Evolutionary conservation across 306 rosid species (phyloP), one percentile per base, ranked within the genome.

Genomic region (Albizia julibrissin): DNA sequence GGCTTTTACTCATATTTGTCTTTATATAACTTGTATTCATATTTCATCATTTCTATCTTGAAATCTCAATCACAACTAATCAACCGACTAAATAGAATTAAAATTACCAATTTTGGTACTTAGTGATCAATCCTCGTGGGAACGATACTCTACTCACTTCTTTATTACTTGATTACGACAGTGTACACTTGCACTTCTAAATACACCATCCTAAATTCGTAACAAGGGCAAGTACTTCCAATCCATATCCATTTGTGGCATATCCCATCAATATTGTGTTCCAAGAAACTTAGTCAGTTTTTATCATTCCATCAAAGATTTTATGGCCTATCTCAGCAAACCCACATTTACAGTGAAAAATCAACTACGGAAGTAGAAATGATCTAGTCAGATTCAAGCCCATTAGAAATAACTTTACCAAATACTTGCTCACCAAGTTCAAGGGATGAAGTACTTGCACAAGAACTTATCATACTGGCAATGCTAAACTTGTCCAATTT

Each of bases 211-310:
- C n/a, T n/a, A n/a, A n/a, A n/a, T n/a, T n/a, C n/a, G n/a, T n/a
- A n/a, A n/a, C n/a, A n/a, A n/a, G n/a, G 74, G 44, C 77, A 54
- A 91, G 71, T 40, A 93, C 94, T 86, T 91, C 93, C 46, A 54
- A 76, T 87, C 98, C 98, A 72, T 79, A 74, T 78, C 98, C 98
- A 87, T 91, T 93, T 84, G 94, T 85, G 9, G 97, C 98, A 84
- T 90, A 93, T 62, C 98, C 98, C 85, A 83, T 91, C 84, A 93
- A 71, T 91, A 93, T 89, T 31, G 97, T 79, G 65, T 93, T 93
- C 98, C 98, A 93, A 52, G 94, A 84, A 42, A 91, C 91, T 85
- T 87, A 92, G 70, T 91, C 91, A 27, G 73, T 81, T 91, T 89
- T 88, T 3, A 75, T n/a, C 91, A 88, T 87, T 82, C 81, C 70